Evolutionary conservation across 23 red algal species (phyloP).

Genomic region (Rhodosorus marinus): DNA sequence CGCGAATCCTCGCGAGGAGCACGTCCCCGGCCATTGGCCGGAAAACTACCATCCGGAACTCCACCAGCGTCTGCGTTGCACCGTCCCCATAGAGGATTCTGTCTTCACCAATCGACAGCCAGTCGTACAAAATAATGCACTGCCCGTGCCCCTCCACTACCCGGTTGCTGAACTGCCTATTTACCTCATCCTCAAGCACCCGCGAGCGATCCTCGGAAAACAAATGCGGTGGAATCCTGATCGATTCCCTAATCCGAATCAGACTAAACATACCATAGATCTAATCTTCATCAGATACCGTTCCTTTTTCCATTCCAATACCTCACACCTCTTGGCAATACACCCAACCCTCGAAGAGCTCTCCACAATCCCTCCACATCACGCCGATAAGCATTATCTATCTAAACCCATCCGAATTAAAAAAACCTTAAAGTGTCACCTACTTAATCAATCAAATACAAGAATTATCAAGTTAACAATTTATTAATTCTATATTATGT

Average conservation of each 20-base stretch:
- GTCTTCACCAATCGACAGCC: constrained; percentile 21
- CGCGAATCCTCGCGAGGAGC: constrained; percentile 15
- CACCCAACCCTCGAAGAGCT: too few species aligned
- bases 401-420: too few species aligned
- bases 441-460: too few species aligned
- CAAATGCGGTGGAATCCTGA: constrained; percentile 18
- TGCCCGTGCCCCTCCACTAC: constrained; percentile 23
- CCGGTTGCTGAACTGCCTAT: constrained; percentile 17
- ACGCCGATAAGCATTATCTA: too few species aligned
- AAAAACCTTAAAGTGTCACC: too few species aligned
- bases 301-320: too few species aligned
- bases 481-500: too few species aligned
- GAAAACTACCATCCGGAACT: constrained; percentile 42
- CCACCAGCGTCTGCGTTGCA: constrained; percentile 8
- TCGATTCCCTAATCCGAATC: constrained; percentile 29
- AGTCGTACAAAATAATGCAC: constrained; percentile 37
- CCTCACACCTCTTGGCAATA: too few species aligned
- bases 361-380: too few species aligned
- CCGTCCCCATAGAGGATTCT: constrained; percentile 10
- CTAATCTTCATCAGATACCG: too few species aligned
- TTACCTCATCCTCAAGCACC: constrained; percentile 24
- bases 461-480: too few species aligned
- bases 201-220: constrained; percentile 12
- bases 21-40: constrained; percentile 31
- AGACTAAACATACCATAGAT: constrained; percentile 29